These are phyloP conservation scores for Phytopythium boreale DNA, from an alignment of 352 stramenopile species.

Conservation along the genomic window DNA sequence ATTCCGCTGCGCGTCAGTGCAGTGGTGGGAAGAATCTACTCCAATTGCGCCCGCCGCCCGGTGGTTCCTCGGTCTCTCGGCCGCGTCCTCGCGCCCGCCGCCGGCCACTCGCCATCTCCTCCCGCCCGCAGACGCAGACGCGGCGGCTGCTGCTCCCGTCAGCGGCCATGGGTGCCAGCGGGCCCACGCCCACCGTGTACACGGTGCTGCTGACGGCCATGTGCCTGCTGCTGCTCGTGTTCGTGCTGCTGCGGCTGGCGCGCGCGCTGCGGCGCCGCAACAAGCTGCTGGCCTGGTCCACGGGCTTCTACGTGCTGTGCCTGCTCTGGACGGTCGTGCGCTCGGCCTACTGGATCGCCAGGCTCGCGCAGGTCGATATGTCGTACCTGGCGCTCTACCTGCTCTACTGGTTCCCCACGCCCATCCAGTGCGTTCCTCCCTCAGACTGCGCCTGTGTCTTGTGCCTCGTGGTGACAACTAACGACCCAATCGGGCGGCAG, in stretches of 20 bases:
- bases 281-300: slow-evolving; percentile 83
- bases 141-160: not conserved
- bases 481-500: no score
- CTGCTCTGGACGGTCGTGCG: slow-evolving; percentile 81
- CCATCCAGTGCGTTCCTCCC: slow-evolving; percentile 52
- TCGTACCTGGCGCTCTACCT: slow-evolving; percentile 83
- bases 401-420: slow-evolving; percentile 84
- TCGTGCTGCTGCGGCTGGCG: slow-evolving; percentile 65
- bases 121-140: not conserved
- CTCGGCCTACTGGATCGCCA: slow-evolving; percentile 81
- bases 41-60: no score
- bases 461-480: no score
- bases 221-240: slow-evolving; percentile 71
- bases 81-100: no score
- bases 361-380: slow-evolving; percentile 69
- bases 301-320: slow-evolving; percentile 77
- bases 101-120: not conserved
- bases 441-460: not conserved
- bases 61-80: no score
- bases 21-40: no score
- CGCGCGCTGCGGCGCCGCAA: slow-evolving; percentile 73
- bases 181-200: slow-evolving; percentile 62
- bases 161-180: slow-evolving; percentile 26
- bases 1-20: no score
- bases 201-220: slow-evolving; percentile 76